phyloP scores from a whole-genome alignment of 1,284 basidiomycete species.

The Ustilago lituana region DNA sequence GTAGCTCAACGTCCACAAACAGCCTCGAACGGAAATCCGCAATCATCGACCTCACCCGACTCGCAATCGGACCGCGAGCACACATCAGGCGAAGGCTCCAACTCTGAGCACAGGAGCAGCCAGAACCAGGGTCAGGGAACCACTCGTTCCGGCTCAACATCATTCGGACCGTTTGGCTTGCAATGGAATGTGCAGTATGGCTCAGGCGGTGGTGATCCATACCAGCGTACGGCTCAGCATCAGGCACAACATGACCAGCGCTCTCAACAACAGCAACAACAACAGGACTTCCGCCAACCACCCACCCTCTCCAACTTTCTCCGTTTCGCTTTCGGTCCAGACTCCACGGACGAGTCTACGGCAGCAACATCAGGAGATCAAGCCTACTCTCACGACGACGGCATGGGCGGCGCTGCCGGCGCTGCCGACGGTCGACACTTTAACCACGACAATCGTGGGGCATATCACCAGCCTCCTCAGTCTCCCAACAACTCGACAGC shows the following conservation, averaged over 20 bases:
- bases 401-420: conserved; percentile 60
- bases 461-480: conserved; percentile 28
- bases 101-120: neutral
- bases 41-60: neutral
- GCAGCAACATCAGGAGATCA: conserved; percentile 6
- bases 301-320: conserved; percentile 45
- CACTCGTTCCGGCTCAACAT: conserved; percentile 19
- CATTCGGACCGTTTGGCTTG: conserved; percentile 41
- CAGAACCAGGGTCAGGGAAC: neutral
- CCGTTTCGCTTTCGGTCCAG: conserved; percentile 38
- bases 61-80: neutral
- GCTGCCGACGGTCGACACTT: conserved; percentile 58
- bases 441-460: conserved; percentile 53
- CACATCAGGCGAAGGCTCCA: neutral
- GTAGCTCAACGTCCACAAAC: neutral
- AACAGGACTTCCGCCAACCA: neutral
- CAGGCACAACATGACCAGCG: conserved; percentile 10
- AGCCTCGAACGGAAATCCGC: too few species aligned
- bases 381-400: conserved; percentile 54
- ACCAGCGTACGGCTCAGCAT: conserved; percentile 20
- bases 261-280: conserved; percentile 11
- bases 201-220: conserved; percentile 24
- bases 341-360: conserved; percentile 9
- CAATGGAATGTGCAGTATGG: conserved; percentile 46
- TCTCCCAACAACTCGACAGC: conserved; percentile 5